These are phyloP conservation scores for Ambrosia artemisiifolia DNA, from an alignment of 129 eudicot species.

Conservation along the genomic window DNA sequence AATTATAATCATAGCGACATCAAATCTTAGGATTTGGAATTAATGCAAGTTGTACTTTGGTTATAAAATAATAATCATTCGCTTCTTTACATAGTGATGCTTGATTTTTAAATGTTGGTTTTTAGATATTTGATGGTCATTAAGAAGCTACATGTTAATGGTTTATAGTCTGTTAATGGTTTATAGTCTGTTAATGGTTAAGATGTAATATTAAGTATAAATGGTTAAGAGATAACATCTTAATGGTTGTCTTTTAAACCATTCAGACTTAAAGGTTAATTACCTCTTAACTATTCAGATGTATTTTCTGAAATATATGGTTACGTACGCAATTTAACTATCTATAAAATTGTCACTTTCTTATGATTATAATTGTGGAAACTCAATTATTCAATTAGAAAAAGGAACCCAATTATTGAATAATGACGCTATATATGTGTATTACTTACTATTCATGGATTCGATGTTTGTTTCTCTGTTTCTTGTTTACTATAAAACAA, in stretches of 20 bases:
- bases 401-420: conserved; percentile 1
- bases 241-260: too few species aligned
- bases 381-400: conserved; percentile 14
- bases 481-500: conserved; percentile 9
- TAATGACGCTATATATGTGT: conserved; percentile 16
- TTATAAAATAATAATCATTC: conserved; percentile 32
- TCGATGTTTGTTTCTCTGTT: conserved; percentile 11
- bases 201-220: too few species aligned
- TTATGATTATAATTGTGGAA: conserved; percentile 9
- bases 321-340: too few species aligned
- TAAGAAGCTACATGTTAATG: too few species aligned
- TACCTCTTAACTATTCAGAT: too few species aligned
- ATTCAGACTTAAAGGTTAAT: too few species aligned
- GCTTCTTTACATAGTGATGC: conserved; percentile 13
- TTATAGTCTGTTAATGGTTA: too few species aligned
- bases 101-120: not conserved
- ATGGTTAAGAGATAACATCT: too few species aligned
- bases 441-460: not conserved
- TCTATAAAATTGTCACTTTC: conserved; percentile 6
- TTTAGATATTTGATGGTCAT: not conserved
- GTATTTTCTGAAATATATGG: too few species aligned
- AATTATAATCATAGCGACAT: not conserved
- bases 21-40: conserved; percentile 33
- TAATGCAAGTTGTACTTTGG: conserved; percentile 37
- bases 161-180: too few species aligned